These are phyloP conservation scores for Saccharomyces hybrid DNA, from an alignment of 1,139 yeast species.

Conservation along the genomic window DNA sequence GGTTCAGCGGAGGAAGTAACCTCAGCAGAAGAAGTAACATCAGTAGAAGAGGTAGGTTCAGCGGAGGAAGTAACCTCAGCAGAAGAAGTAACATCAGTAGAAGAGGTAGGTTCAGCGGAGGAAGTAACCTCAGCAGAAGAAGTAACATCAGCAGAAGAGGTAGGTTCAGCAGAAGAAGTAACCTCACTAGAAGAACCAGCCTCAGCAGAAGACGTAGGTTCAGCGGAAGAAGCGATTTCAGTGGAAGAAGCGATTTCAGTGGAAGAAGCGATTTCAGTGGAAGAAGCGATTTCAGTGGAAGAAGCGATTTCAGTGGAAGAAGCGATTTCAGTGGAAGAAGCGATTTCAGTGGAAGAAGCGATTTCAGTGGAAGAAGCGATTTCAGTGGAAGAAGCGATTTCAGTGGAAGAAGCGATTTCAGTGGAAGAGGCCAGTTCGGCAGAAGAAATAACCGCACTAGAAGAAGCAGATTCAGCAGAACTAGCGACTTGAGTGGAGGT, in stretches of 20 bases:
- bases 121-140: too few relatives aligned
- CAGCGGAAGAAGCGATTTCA: neutral
- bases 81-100: too few relatives aligned
- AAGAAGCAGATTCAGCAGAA: constrained; percentile 8
- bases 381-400: neutral
- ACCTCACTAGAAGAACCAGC: constrained; percentile 6
- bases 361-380: neutral
- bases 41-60: constrained; percentile 4
- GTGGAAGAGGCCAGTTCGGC: constrained; percentile 27
- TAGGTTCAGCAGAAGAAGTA: constrained; percentile 1
- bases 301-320: neutral
- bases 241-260: neutral
- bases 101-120: too few relatives aligned
- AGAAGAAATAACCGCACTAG: constrained; percentile 6
- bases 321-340: constrained; percentile 4
- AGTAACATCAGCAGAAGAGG: neutral
- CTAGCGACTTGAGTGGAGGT: constrained; percentile 2
- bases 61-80: neutral
- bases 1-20: neutral
- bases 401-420: too few relatives aligned
- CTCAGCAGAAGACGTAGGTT: constrained; percentile 2
- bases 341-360: neutral
- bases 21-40: neutral
- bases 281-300: too few relatives aligned
- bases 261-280: neutral